These are phyloP conservation scores for Trichoderma parareesei DNA, from an alignment of 495 filamentous ascomycete genomes.

Conservation along the genomic window DNA sequence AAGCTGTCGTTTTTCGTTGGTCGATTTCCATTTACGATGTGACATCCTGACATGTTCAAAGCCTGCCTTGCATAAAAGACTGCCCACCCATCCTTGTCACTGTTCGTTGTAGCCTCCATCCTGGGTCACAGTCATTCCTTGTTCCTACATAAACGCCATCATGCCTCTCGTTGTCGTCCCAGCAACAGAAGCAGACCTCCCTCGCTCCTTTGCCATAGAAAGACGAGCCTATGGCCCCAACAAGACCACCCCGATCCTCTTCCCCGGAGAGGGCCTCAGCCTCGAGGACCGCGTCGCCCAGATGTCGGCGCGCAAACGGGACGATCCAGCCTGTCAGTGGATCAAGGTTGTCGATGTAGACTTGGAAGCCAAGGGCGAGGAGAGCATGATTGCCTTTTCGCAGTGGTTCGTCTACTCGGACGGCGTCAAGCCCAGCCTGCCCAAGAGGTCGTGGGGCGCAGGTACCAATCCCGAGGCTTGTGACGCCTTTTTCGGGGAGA, in stretches of 20 bases:
- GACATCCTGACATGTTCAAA: no score
- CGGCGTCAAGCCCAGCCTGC: background rate
- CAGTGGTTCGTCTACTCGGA: slow-evolving; percentile 4
- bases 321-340: background rate
- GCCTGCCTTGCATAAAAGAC: no score
- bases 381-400: background rate
- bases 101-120: background rate
- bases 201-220: background rate
- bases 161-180: slow-evolving; percentile 10
- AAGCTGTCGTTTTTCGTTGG: no score
- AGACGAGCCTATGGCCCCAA: slow-evolving; percentile 6
- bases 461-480: background rate
- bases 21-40: no score
- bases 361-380: background rate
- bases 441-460: background rate
- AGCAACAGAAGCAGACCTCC: background rate
- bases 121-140: no score
- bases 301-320: background rate
- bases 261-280: background rate
- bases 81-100: background rate
- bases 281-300: background rate
- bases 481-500: slow-evolving; percentile 8
- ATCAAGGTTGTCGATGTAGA: slow-evolving; percentile 9
- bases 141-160: background rate
- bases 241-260: background rate